Evolutionary conservation across 164 flowering plant species (phyloP).

Genomic region (Kingdonia uniflora): DNA sequence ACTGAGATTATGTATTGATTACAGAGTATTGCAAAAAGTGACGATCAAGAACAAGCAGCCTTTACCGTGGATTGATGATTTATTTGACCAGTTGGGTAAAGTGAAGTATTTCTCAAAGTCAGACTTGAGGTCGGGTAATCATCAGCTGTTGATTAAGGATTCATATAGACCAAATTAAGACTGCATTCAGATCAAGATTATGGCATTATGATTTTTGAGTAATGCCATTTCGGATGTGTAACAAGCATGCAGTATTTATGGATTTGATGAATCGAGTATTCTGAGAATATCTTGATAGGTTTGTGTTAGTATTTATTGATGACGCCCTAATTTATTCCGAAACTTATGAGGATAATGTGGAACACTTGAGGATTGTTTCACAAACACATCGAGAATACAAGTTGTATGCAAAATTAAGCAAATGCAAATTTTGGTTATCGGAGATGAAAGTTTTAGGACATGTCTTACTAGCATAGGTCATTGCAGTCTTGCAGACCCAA

Average conservation of each 20-base stretch:
- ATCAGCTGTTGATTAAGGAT: slow-evolving; percentile 3
- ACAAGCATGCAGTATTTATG: not conserved
- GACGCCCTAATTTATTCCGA: not conserved
- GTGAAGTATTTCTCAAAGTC: not conserved
- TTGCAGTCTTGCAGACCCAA: slow-evolving; percentile 1
- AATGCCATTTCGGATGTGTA: slow-evolving; percentile 2
- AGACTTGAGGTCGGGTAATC: not conserved
- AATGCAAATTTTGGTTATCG: not conserved
- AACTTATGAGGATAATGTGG: not conserved
- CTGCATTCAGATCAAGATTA: not conserved
- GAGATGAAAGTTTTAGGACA: slow-evolving; percentile 7
- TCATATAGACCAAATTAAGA: not conserved
- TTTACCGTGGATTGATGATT: not conserved
- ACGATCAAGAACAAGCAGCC: not conserved
- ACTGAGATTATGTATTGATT: not conserved
- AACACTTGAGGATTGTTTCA: not conserved
- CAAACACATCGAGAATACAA: not conserved
- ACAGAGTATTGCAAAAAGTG: not conserved
- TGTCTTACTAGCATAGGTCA: not conserved
- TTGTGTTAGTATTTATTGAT: not conserved
- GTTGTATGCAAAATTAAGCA: slow-evolving; percentile 2
- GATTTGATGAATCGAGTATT: slow-evolving; percentile 2
- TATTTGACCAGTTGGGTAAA: not conserved
- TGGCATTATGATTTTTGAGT: not conserved
- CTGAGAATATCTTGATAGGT: not conserved